Conservation (phyloP, 257 asterid genomes). For the Vinca minor region DNA sequence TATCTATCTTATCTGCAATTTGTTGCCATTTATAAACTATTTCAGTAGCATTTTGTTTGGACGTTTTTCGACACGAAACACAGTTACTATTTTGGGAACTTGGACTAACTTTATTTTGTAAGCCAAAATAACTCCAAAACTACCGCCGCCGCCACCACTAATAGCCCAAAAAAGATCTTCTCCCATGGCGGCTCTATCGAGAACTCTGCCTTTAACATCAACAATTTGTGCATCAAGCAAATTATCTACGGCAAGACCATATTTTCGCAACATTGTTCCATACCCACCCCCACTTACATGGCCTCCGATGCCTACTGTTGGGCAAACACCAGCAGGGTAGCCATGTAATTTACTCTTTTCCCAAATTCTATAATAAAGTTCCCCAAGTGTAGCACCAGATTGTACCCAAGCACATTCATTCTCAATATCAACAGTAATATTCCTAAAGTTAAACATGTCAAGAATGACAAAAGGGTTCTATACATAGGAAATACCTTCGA, state of each 20-base stretch:
- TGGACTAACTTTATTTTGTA: slow-evolving; percentile 9
- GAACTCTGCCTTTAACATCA: slow-evolving; percentile 30
- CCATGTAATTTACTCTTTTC: slow-evolving; percentile 4
- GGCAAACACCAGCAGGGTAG: slow-evolving; percentile 9
- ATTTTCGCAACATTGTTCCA: slow-evolving; percentile 11
- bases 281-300: slow-evolving; percentile 22
- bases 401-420: not conserved
- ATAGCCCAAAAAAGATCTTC: slow-evolving; percentile 37
- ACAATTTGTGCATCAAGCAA: slow-evolving; percentile 36
- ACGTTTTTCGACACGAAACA: slow-evolving; percentile 2
- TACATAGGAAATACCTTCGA: not conserved
- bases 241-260: slow-evolving; percentile 33
- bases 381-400: slow-evolving; percentile 4
- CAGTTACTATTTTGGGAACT: slow-evolving; percentile 10
- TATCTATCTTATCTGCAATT: slow-evolving; percentile 9
- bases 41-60: slow-evolving; percentile 3
- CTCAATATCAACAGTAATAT: not conserved
- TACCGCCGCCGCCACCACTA: slow-evolving; percentile 20
- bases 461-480: not conserved
- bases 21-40: slow-evolving; percentile 11
- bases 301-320: slow-evolving; percentile 6
- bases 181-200: slow-evolving; percentile 34
- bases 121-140: slow-evolving; percentile 17
- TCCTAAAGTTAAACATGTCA: not conserved
- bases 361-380: slow-evolving; percentile 5